Conservation (phyloP, 1,284 basidiomycete species). For the Malassezia globosa region DNA sequence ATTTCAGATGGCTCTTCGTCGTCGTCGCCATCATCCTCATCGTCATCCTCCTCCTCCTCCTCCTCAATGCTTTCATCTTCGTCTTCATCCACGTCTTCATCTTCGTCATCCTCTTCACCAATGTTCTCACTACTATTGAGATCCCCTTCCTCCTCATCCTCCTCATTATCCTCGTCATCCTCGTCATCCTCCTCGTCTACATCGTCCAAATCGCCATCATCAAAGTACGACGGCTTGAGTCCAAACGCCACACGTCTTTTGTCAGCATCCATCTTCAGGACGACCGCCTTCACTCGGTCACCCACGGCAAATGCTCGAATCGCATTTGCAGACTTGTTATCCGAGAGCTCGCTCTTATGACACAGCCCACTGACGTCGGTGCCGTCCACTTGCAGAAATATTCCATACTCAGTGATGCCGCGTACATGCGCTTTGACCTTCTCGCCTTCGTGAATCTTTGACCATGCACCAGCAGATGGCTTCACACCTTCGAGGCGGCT, state of each 20-base stretch:
- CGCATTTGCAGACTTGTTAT: constrained; percentile 52
- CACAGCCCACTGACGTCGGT: constrained; percentile 79
- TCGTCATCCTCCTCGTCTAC: constrained; percentile 50
- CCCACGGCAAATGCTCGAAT: constrained; percentile 73
- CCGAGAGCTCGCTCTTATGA: constrained; percentile 56
- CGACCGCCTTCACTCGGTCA: constrained; percentile 69
- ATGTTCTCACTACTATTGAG: constrained; percentile 8
- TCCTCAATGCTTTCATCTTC: not conserved
- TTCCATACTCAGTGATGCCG: constrained; percentile 68
- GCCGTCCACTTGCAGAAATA: constrained; percentile 77
- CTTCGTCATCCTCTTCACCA: constrained; percentile 52
- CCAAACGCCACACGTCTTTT: constrained; percentile 75
- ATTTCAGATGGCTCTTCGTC: constrained; percentile 24
- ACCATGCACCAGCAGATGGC: not conserved
- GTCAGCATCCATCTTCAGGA: constrained; percentile 61
- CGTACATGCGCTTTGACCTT: constrained; percentile 47
- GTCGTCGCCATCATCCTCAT: not conserved
- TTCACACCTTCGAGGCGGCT: constrained; percentile 5
- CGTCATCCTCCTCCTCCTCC: constrained; percentile 2
- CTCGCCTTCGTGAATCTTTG: constrained; percentile 43
- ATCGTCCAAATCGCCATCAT: constrained; percentile 46
- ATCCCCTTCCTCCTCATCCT: constrained; percentile 19
- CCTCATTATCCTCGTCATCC: constrained; percentile 29
- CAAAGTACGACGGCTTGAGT: constrained; percentile 78
- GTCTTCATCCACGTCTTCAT: not conserved